Percentiles rank a stretch among this genome's conserved stretches.
Evolutionary conservation across 331 rosid species (phyloP).

Genomic region (Acacia concinna): DNA sequence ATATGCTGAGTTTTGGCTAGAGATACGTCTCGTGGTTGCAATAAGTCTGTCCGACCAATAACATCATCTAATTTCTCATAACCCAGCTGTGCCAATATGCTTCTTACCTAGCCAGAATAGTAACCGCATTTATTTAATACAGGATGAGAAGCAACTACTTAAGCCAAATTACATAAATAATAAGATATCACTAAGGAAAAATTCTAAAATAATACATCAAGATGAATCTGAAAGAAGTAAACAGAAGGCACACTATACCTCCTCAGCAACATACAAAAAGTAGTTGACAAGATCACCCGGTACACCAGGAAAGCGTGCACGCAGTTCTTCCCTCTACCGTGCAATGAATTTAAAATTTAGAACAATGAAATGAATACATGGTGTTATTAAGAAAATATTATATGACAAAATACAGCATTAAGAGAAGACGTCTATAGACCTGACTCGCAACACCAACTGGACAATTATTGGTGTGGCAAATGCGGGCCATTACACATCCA

Average conservation of each 20-base stretch:
- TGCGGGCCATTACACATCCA: constrained; percentile 97
- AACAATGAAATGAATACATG: constrained; percentile 6
- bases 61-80: constrained; percentile 91
- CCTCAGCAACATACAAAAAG: constrained; percentile 94
- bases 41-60: constrained; percentile 79
- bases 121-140: constrained; percentile 9
- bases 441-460: constrained; percentile 99
- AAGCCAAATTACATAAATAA: constrained; percentile 7
- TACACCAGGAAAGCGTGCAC: constrained; percentile 98
- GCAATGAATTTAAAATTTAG: constrained; percentile 12
- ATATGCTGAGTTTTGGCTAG: constrained; percentile 92
- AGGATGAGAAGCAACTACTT: constrained; percentile 21
- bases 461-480: constrained; percentile 97
- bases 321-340: constrained; percentile 92
- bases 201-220: constrained; percentile 23
- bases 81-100: constrained; percentile 90
- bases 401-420: constrained; percentile 11
- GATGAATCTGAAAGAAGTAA: constrained; percentile 23
- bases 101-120: constrained; percentile 73
- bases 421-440: constrained; percentile 46
- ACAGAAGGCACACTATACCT: constrained; percentile 54
- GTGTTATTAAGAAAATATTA: constrained; percentile 21
- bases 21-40: constrained; percentile 86
- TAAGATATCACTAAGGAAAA: constrained; percentile 17
- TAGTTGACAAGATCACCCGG: constrained; percentile 99